A percentile compares a stretch with the other conserved stretches of the same genome.
phyloP scores from a whole-genome alignment of 2,329 filamentous ascomycete genomes.

The Emmonsiellopsis sp. region DNA sequence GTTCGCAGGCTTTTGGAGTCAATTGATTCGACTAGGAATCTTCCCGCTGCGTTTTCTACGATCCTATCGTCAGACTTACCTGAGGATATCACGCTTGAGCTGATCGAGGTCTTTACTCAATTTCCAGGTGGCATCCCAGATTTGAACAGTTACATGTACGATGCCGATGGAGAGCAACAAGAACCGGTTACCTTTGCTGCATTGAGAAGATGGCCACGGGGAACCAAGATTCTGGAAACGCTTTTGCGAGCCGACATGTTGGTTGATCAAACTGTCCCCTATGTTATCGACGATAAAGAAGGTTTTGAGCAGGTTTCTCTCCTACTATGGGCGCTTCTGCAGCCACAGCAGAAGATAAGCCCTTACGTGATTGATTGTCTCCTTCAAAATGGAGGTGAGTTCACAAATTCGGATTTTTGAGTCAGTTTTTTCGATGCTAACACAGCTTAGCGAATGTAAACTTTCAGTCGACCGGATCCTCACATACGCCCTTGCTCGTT shows the following conservation, averaged over 20 bases:
- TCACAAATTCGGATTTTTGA: background rate
- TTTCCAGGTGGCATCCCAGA: conserved; percentile 3
- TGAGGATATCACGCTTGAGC: conserved; percentile 42
- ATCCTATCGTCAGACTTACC: conserved; percentile 45
- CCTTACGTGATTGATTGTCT: conserved; percentile 49
- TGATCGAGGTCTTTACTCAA: conserved; percentile 42
- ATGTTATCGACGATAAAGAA: conserved; percentile 37
- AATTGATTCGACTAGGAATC: conserved; percentile 26
- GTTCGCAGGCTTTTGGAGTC: conserved; percentile 5
- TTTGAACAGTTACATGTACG: conserved; percentile 28
- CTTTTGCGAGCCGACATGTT: conserved; percentile 51
- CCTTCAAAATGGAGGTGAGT: conserved; percentile 37
- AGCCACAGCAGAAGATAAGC: conserved; percentile 55
- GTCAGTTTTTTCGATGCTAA: conserved; percentile 8
- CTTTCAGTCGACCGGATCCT: conserved; percentile 43
- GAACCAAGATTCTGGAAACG: conserved; percentile 41
- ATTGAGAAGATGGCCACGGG: conserved; percentile 47
- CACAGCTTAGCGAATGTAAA: conserved; percentile 45
- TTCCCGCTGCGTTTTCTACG: conserved; percentile 46
- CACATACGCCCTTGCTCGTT: conserved; percentile 50
- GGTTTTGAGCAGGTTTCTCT: conserved; percentile 48
- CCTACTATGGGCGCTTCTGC: conserved; percentile 52
- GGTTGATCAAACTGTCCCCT: conserved; percentile 44
- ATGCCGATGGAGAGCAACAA: conserved; percentile 36
- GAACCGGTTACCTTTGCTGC: conserved; percentile 45